A percentile compares a stretch with the other conserved stretches of the same genome.
phyloP scores from a whole-genome alignment of 495 filamentous ascomycete genomes.

The Massariosphaeria phaeospora region DNA sequence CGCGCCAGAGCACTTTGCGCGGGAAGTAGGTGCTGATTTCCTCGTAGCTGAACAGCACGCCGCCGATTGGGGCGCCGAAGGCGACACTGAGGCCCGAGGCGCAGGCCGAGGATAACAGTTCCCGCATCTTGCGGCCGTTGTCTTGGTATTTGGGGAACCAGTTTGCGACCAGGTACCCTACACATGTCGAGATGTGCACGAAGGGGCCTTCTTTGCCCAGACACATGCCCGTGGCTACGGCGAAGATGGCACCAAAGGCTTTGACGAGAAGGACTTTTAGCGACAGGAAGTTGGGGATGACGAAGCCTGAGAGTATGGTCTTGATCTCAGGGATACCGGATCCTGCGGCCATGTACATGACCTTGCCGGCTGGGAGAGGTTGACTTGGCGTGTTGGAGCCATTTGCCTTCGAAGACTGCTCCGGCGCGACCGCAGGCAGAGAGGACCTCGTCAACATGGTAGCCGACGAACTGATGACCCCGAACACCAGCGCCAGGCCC shows the following conservation, averaged over 20 bases:
- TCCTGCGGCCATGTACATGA: slow-evolving; percentile 55
- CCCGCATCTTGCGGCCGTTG: slow-evolving; percentile 51
- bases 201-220: slow-evolving; percentile 59
- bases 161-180: slow-evolving; percentile 50
- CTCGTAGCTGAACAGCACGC: slow-evolving; percentile 54
- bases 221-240: slow-evolving; percentile 55
- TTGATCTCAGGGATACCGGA: slow-evolving; percentile 58
- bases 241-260: slow-evolving; percentile 53
- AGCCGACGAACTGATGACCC: slow-evolving; percentile 46
- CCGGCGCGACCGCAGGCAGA: slow-evolving; percentile 44
- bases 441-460: slow-evolving; percentile 51
- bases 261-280: slow-evolving; percentile 53
- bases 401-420: slow-evolving; percentile 31
- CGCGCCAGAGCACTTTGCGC: slow-evolving; percentile 52
- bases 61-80: slow-evolving; percentile 57
- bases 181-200: slow-evolving; percentile 55
- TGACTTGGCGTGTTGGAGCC: slow-evolving; percentile 16
- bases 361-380: slow-evolving; percentile 41
- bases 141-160: slow-evolving; percentile 51
- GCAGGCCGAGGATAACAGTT: slow-evolving; percentile 53
- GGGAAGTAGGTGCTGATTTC: slow-evolving; percentile 55
- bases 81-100: slow-evolving; percentile 54
- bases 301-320: slow-evolving; percentile 55
- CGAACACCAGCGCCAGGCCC: slow-evolving; percentile 47
- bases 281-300: slow-evolving; percentile 53